phyloP scores from a whole-genome alignment of 106 monocot species.

The Amphibolis antarctica region DNA sequence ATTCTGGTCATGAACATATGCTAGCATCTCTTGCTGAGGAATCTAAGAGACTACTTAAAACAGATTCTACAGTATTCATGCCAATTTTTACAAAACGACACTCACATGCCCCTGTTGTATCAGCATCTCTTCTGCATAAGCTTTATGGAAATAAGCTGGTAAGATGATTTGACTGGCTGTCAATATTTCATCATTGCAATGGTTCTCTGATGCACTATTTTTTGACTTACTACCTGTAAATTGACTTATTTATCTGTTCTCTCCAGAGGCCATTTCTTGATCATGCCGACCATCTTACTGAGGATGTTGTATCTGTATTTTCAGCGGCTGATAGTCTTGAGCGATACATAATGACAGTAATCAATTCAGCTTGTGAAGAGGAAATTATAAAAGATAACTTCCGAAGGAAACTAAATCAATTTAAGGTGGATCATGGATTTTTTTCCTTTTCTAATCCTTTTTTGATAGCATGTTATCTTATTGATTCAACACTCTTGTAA shows the following conservation, averaged over 20 bases:
- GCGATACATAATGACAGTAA: constrained; percentile 59
- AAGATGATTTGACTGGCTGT: constrained; percentile 9
- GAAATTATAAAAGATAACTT: constrained; percentile 52
- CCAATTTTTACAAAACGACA: constrained; percentile 69
- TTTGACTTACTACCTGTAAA: neutral
- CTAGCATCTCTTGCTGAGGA: constrained; percentile 81
- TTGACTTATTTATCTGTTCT: constrained; percentile 8
- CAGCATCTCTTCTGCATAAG: constrained; percentile 82
- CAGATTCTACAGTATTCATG: constrained; percentile 55
- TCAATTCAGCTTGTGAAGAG: constrained; percentile 67
- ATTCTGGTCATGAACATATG: constrained; percentile 53
- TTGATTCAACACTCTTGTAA: too few species aligned
- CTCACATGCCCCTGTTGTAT: constrained; percentile 59
- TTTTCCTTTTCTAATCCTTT: neutral
- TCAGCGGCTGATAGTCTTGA: constrained; percentile 87
- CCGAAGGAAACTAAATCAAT: constrained; percentile 45
- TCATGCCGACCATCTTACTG: constrained; percentile 82
- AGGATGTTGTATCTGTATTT: constrained; percentile 83
- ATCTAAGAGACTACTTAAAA: constrained; percentile 70
- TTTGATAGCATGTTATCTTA: neutral
- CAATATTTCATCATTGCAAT: neutral
- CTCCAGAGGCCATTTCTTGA: constrained; percentile 97
- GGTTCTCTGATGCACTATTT: neutral
- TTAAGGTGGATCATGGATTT: constrained; percentile 41
- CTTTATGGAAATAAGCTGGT: constrained; percentile 90